Percentiles rank a stretch among this genome's conserved stretches.
Conservation (phyloP, 768 basidiomycete species). For the Trametes punicea region DNA sequence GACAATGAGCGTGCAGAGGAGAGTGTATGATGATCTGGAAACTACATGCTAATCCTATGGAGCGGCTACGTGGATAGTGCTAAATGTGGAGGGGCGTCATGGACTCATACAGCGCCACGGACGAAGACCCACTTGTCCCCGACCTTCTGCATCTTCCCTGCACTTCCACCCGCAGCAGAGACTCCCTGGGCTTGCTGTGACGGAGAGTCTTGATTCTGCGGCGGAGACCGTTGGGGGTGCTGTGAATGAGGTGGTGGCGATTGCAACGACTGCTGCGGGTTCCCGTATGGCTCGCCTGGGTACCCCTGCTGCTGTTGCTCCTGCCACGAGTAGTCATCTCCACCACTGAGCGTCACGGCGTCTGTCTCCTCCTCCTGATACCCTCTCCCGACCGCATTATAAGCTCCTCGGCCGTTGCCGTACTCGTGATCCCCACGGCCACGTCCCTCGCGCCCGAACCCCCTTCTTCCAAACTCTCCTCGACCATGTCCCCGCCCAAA, state of each 20-base stretch:
- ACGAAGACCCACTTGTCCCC: constrained; percentile 75
- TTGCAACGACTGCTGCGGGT: background rate
- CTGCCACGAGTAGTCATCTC: constrained; percentile 12
- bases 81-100: background rate
- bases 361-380: constrained; percentile 42
- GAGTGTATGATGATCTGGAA: constrained; percentile 21
- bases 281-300: background rate
- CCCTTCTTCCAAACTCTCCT: background rate
- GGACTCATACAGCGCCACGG: constrained; percentile 29
- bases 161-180: background rate
- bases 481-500: constrained; percentile 4
- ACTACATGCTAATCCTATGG: constrained; percentile 1
- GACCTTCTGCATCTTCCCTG: constrained; percentile 57
- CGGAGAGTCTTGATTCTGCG: background rate
- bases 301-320: constrained; percentile 7
- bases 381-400: constrained; percentile 34
- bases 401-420: constrained; percentile 48
- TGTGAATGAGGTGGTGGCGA: background rate
- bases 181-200: background rate
- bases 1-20: constrained; percentile 20
- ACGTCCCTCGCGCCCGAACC: constrained; percentile 2
- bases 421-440: constrained; percentile 21
- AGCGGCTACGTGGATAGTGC: constrained; percentile 13
- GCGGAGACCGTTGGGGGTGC: background rate
- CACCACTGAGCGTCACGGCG: constrained; percentile 58